These are phyloP conservation scores for Tilletia horrida DNA, from an alignment of 1,284 basidiomycete species.

Conservation along the genomic window DNA sequence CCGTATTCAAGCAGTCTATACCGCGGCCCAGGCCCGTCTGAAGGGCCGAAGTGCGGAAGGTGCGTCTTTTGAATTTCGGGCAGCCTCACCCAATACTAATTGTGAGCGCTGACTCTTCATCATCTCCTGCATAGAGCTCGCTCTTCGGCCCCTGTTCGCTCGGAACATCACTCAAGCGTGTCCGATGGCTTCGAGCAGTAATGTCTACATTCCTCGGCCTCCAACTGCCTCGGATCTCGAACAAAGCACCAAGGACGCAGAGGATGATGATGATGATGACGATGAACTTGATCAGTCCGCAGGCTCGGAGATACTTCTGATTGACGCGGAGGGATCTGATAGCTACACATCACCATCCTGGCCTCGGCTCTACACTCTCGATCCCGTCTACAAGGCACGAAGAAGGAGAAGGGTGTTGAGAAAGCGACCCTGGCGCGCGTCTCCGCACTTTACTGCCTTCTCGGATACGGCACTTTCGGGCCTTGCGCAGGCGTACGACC, in stretches of 20 bases:
- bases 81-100: too few relatives aligned
- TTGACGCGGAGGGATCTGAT: constrained; percentile 1
- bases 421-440: constrained; percentile 42
- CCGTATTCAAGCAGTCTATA: constrained; percentile 75
- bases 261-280: constrained; percentile 18
- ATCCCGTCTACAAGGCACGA: not conserved
- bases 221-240: not conserved
- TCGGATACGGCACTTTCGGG: constrained; percentile 52
- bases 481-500: constrained; percentile 60
- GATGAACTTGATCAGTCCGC: not conserved
- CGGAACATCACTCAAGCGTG: constrained; percentile 10
- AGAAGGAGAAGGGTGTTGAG: not conserved
- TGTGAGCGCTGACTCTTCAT: not conserved
- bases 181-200: constrained; percentile 13
- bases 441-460: constrained; percentile 61
- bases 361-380: not conserved
- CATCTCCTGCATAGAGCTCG: not conserved
- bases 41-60: not conserved
- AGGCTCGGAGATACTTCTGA: constrained; percentile 7
- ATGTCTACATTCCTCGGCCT: constrained; percentile 7
- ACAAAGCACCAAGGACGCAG: not conserved
- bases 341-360: not conserved
- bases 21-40: constrained; percentile 49
- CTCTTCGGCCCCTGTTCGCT: not conserved
- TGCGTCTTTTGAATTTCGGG: not conserved